These are phyloP conservation scores for Simmondsia chinensis DNA, from an alignment of 148 eudicot genomes.

Conservation along the genomic window DNA sequence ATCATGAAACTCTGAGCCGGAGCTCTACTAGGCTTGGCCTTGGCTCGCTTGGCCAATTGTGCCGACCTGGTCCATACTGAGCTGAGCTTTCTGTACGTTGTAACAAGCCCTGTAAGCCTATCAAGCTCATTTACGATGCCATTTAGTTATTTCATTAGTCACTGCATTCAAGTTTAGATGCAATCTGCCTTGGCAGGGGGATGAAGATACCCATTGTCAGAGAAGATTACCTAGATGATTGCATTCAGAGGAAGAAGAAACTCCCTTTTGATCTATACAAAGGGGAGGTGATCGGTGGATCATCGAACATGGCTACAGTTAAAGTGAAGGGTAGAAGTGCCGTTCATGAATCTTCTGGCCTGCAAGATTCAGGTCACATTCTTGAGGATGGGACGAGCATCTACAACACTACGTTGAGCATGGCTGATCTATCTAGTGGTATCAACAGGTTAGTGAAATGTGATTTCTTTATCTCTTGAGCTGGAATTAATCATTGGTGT, in stretches of 20 bases:
- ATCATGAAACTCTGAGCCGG: too few relatives aligned
- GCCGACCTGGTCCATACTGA: too few relatives aligned
- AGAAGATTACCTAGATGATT: slow-evolving; percentile 75
- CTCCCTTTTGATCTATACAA: slow-evolving; percentile 78
- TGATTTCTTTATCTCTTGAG: background rate
- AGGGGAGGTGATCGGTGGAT: slow-evolving; percentile 58
- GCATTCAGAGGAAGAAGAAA: slow-evolving; percentile 59
- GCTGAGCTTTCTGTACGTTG: too few relatives aligned
- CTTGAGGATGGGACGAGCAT: slow-evolving; percentile 89
- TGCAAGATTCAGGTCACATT: slow-evolving; percentile 88
- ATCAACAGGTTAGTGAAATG: slow-evolving; percentile 59
- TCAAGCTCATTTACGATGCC: too few relatives aligned
- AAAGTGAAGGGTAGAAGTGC: slow-evolving; percentile 96
- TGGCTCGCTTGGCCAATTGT: too few relatives aligned
- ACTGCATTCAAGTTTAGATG: slow-evolving; percentile 2
- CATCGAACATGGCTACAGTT: slow-evolving; percentile 55
- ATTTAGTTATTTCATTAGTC: background rate
- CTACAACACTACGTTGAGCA: slow-evolving; percentile 81
- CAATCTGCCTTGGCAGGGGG: slow-evolving; percentile 47
- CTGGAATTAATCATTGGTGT: too few relatives aligned
- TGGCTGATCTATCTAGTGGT: slow-evolving; percentile 90
- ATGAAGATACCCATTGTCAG: slow-evolving; percentile 88
- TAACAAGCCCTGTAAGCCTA: too few relatives aligned
- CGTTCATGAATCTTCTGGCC: slow-evolving; percentile 71
- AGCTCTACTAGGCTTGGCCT: too few relatives aligned